phyloP scores from a whole-genome alignment of 129 eudicot genomes.

The carrot (Daucus carota) region DNA sequence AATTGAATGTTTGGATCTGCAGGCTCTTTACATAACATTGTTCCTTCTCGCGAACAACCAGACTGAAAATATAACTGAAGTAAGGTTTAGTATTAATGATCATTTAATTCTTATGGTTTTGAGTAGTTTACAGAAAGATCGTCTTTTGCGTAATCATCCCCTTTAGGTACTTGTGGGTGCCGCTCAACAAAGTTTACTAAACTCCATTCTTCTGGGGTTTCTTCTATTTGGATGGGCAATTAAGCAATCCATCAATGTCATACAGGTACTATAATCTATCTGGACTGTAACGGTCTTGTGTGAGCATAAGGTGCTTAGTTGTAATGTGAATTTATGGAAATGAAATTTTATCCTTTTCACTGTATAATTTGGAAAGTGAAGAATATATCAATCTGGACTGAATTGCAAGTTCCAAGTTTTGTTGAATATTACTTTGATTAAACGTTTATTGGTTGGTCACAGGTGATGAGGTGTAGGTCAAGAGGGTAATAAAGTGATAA shows the following conservation, averaged over 20 bases:
- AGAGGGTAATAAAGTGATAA: background rate
- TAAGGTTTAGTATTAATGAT: conserved; percentile 29
- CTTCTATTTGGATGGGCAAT: conserved; percentile 75
- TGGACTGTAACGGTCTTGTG: background rate
- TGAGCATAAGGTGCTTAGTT: background rate
- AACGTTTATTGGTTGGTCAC: background rate
- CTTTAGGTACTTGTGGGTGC: conserved; percentile 38
- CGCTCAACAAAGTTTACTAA: conserved; percentile 38
- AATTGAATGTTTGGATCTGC: conserved; percentile 18
- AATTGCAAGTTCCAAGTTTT: background rate
- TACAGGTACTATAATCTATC: conserved; percentile 52
- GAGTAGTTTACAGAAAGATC: background rate
- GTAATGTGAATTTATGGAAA: background rate
- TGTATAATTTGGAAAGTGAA: background rate
- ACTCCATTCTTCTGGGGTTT: conserved; percentile 39
- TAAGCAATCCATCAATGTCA: conserved; percentile 76
- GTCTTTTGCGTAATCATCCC: background rate
- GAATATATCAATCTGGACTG: background rate
- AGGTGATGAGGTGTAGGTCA: background rate
- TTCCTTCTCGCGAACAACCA: conserved; percentile 78
- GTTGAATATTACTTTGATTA: background rate
- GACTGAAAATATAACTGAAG: conserved; percentile 51
- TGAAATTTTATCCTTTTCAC: background rate
- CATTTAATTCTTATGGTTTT: background rate
- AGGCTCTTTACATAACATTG: conserved; percentile 83